Percentiles rank a stretch among this genome's conserved stretches.
phyloP scores from a whole-genome alignment of 208 protist species.

The Phytomonas serpens region DNA sequence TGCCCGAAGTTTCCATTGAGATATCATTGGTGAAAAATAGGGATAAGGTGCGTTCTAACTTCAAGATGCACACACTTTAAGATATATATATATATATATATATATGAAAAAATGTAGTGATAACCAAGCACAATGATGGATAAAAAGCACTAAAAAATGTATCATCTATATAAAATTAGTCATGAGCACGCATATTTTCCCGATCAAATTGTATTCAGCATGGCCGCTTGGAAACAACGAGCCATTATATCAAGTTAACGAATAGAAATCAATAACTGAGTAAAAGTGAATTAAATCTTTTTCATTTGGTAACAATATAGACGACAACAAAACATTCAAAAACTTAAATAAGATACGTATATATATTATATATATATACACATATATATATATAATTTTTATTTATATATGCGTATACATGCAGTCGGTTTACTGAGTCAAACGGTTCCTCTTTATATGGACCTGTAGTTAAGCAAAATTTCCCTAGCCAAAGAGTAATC shows the following conservation, averaged over 20 bases:
- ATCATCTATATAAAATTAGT: neutral
- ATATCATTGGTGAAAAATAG: constrained; percentile 16
- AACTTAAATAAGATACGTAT: constrained; percentile 5
- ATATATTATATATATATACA: too few relatives aligned
- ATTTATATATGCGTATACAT: neutral
- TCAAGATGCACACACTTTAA: constrained; percentile 2
- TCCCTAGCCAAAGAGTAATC: neutral
- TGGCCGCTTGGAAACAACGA: neutral
- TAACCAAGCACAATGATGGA: neutral
- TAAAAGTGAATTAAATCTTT: constrained; percentile 1
- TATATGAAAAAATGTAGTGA: constrained; percentile 12
- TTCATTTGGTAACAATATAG: constrained; percentile 1
- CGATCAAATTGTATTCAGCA: neutral
- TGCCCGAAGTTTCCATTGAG: constrained; percentile 32
- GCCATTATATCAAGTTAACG: neutral
- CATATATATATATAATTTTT: constrained; percentile 1
- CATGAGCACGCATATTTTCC: neutral
- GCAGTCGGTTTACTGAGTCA: neutral
- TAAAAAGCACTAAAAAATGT: neutral
- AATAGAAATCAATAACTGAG: neutral
- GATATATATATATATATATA: constrained; percentile 14
- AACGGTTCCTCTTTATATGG: neutral
- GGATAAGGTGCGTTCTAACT: neutral
- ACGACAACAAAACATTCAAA: neutral
- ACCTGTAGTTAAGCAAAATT: neutral